Evolutionary conservation across 768 basidiomycete species (phyloP).

Genomic region (Mycena metata): DNA sequence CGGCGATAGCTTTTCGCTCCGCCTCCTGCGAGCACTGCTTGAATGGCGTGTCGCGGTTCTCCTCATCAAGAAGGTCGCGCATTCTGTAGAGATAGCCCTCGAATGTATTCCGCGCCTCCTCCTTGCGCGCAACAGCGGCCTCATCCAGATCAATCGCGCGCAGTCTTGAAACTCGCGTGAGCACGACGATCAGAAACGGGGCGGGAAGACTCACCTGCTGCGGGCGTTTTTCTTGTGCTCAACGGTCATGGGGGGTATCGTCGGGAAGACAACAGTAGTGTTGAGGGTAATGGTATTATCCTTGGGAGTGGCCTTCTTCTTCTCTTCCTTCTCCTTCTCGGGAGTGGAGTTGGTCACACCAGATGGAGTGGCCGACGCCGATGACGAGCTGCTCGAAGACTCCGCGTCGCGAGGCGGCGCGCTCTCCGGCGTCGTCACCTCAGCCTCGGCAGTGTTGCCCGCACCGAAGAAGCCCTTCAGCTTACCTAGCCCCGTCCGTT

Average conservation of each 20-base stretch:
- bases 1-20: slow-evolving; percentile 77
- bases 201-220: slow-evolving; percentile 67
- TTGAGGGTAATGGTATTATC: slow-evolving; percentile 79
- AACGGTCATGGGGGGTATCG: slow-evolving; percentile 81
- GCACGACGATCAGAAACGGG: slow-evolving; percentile 9
- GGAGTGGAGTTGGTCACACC: slow-evolving; percentile 55
- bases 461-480: slow-evolving; percentile 90
- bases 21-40: slow-evolving; percentile 82
- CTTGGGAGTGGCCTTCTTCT: slow-evolving; percentile 53
- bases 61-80: slow-evolving; percentile 83
- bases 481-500: slow-evolving; percentile 64
- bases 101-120: slow-evolving; percentile 91
- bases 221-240: slow-evolving; percentile 82
- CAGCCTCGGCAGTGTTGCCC: slow-evolving; percentile 60
- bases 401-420: slow-evolving; percentile 59
- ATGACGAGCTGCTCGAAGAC: slow-evolving; percentile 42
- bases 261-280: slow-evolving; percentile 72
- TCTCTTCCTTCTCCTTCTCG: slow-evolving; percentile 50
- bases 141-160: slow-evolving; percentile 85
- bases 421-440: slow-evolving; percentile 57
- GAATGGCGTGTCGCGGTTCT: slow-evolving; percentile 78
- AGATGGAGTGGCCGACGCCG: slow-evolving; percentile 52
- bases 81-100: slow-evolving; percentile 95
- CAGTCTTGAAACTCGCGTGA: slow-evolving; percentile 62
- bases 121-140: slow-evolving; percentile 78